Evolutionary conservation across 495 filamentous ascomycete species (phyloP), one percentile per base, ranked within the genome.

Genomic region (Cairneyella variabilis): DNA sequence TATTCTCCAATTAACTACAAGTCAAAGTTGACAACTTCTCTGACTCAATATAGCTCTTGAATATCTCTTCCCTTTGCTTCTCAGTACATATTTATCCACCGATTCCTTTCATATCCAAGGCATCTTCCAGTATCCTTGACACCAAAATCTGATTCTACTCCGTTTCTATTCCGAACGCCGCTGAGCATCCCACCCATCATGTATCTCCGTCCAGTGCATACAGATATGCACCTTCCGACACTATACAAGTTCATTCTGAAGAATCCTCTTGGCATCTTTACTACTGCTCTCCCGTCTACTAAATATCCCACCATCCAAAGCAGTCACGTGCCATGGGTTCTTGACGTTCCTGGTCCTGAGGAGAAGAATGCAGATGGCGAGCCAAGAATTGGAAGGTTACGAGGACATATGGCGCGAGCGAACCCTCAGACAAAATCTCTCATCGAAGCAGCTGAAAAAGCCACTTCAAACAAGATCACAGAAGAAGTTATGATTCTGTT

Each of bases 391-490:
- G 71, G 69, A 12, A 48, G 25, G 5, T 63, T 84, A 4, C 71
- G 80, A n/a, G 78, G 73, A 10, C 80, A 84, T 59, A 65, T 83
- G 22, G 80, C 79, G 14, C 65, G 73, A 23, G 62, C 64, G 37
- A 84, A 83, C 58, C 79, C 78, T 0, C 80, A 83, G 51, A 64
- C 65, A 36, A 80, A 82, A 64, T 73, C 74, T 6, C 60, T 83
- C n/a, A 75, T 83, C 32, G 74, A 79, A 44, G 57, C 54, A 12
- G 46, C 41, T 25, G 38, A 30, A 48, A 25, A 51, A 47, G 0
- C 45, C 37, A 12, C 44, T 44, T 9, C 37, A 27, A 34, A 49
- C 23, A 53, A 21, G 20, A 51, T 79, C 1, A 55, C 68, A 25
- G 53, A 70, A 2, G 74, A 79, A 36, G 74, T 79, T 2, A 45